phyloP scores from a whole-genome alignment of 2,329 filamentous ascomycete genomes.

The Colletotrichum godetiae region DNA sequence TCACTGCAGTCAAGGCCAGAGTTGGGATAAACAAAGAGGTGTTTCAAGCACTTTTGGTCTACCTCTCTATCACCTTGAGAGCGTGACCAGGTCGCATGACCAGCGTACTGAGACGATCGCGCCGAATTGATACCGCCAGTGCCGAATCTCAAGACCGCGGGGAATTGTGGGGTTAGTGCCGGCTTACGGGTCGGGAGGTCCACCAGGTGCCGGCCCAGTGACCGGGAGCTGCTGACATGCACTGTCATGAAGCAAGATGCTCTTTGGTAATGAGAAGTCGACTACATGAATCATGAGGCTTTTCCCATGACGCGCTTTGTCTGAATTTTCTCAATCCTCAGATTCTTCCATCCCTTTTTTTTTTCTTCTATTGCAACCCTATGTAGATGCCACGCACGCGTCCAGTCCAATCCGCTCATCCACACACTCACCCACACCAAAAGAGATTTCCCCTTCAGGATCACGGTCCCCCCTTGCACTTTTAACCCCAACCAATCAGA shows the following conservation, averaged over 20 bases:
- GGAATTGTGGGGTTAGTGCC: slow-evolving; percentile 32
- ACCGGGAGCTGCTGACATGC: slow-evolving; percentile 26
- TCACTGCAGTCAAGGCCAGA: background rate
- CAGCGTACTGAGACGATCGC: background rate
- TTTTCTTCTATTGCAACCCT: background rate
- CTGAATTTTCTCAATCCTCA: background rate
- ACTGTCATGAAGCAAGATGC: background rate
- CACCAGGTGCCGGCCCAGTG: slow-evolving; percentile 30
- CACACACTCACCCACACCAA: slow-evolving; percentile 2
- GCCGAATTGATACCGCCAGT: slow-evolving; percentile 23
- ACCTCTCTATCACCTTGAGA: background rate
- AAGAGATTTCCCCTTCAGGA: slow-evolving; percentile 4
- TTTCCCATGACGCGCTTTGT: slow-evolving; percentile 1
- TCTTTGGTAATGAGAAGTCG: background rate
- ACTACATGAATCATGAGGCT: slow-evolving; percentile 12
- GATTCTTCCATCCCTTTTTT: background rate
- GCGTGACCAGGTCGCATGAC: slow-evolving; percentile 30
- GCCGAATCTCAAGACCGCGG: slow-evolving; percentile 15
- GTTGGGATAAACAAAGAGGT: background rate
- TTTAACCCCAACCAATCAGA: slow-evolving; percentile 10
- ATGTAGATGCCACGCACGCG: background rate
- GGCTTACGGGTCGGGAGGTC: slow-evolving; percentile 21
- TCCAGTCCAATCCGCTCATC: background rate
- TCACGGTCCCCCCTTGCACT: slow-evolving; percentile 31
- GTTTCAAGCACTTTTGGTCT: background rate